Evolutionary conservation across 768 basidiomycete species (phyloP).

Genomic region (Chiua virens): DNA sequence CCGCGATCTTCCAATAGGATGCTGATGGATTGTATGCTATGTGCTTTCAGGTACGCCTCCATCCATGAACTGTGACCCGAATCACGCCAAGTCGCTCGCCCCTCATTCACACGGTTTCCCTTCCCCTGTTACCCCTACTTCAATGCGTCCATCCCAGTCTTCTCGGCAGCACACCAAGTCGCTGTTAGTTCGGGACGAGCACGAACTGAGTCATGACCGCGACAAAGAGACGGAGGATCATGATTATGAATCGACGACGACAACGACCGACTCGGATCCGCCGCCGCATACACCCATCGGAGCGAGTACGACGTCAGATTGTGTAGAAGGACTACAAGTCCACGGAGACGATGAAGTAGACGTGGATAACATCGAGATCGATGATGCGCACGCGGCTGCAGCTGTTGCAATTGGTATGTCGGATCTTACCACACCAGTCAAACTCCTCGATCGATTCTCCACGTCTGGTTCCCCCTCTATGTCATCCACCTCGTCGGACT

Average conservation of each 20-base stretch:
- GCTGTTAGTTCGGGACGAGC: conserved; percentile 2
- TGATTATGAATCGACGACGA: conserved; percentile 27
- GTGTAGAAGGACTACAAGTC: conserved; percentile 4
- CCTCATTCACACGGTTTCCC: conserved; percentile 6
- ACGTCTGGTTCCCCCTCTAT: conserved; percentile 2
- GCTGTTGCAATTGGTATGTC: conserved; percentile 7
- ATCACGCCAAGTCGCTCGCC: conserved; percentile 1
- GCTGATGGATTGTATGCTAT: conserved; percentile 12
- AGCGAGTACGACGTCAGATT: conserved; percentile 1
- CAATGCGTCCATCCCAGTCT: neutral
- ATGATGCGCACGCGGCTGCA: neutral
- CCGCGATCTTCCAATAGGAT: neutral
- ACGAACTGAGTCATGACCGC: conserved; percentile 4
- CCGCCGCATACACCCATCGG: conserved; percentile 27
- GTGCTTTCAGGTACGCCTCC: conserved; percentile 15
- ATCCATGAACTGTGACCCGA: conserved; percentile 9
- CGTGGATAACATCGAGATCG: conserved; percentile 7
- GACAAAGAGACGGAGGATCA: conserved; percentile 26
- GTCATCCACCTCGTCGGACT: neutral
- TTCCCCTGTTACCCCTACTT: neutral
- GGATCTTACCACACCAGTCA: conserved; percentile 17
- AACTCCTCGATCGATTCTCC: conserved; percentile 12
- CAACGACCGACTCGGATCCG: conserved; percentile 28
- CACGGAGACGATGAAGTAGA: conserved; percentile 16
- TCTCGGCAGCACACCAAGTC: conserved; percentile 3